A percentile compares a stretch with the other conserved stretches of the same genome.
phyloP scores from a whole-genome alignment of 352 stramenopile species.

The Phytophthora constricta region DNA sequence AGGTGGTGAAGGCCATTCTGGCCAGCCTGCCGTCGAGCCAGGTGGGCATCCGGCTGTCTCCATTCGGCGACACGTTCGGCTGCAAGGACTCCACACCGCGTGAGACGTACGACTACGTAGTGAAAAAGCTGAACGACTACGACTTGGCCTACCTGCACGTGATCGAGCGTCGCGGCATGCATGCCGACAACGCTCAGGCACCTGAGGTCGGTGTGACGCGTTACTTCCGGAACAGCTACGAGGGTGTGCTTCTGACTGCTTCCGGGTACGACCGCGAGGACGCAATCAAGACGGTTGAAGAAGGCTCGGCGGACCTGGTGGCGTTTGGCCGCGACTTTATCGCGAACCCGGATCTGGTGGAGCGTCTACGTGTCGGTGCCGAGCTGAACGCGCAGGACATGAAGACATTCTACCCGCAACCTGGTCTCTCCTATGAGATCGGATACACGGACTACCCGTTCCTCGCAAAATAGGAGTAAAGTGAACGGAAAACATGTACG shows the following conservation, averaged over 20 bases:
- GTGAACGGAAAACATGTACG: too few species aligned
- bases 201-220: conserved; percentile 39
- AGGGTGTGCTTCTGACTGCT: conserved; percentile 45
- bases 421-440: conserved; percentile 14
- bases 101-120: conserved; percentile 31
- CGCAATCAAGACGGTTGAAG: conserved; percentile 33
- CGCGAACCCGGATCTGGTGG: conserved; percentile 53
- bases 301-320: conserved; percentile 38
- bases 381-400: conserved; percentile 35
- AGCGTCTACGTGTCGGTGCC: conserved; percentile 31
- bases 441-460: conserved; percentile 41
- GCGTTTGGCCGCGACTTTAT: conserved; percentile 56
- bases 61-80: conserved; percentile 35
- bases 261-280: conserved; percentile 35
- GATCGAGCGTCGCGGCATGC: conserved; percentile 40
- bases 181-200: conserved; percentile 7
- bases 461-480: too few species aligned
- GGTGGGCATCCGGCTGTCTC: conserved; percentile 22
- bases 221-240: conserved; percentile 47
- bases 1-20: conserved; percentile 52
- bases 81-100: conserved; percentile 30
- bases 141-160: conserved; percentile 53
- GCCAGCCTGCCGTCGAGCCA: conserved; percentile 26
- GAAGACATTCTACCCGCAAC: conserved; percentile 30
- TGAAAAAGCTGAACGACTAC: conserved; percentile 31